Conservation (phyloP, 306 rosid species). For the Albizia julibrissin region DNA sequence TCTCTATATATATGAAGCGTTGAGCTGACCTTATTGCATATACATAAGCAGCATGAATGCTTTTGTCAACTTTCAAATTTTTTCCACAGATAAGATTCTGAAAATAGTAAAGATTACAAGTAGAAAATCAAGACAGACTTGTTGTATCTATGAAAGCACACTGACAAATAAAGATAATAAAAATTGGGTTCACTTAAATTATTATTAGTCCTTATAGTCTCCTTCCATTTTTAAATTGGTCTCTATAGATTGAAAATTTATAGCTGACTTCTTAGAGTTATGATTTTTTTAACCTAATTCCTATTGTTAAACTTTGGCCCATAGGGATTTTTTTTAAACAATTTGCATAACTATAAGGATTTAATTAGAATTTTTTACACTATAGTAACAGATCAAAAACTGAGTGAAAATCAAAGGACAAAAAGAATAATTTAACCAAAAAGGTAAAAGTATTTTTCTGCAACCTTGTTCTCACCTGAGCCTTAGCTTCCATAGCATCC, state of each 20-base stretch:
- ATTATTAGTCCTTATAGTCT: background rate
- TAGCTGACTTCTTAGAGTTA: background rate
- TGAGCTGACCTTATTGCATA: conserved; percentile 74
- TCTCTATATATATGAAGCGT: conserved; percentile 64
- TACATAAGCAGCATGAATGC: conserved; percentile 70
- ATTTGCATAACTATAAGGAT: background rate
- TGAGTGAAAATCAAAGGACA: background rate
- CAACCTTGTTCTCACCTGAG: conserved; percentile 56
- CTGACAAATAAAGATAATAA: background rate
- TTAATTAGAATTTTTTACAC: background rate
- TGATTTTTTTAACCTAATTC: background rate
- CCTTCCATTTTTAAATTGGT: background rate
- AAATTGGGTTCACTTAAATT: conserved; percentile 5
- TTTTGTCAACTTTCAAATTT: conserved; percentile 71
- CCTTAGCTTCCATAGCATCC: conserved; percentile 57
- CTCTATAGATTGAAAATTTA: background rate
- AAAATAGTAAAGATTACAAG: conserved; percentile 26
- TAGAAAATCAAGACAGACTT: conserved; percentile 1
- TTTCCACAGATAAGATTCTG: conserved; percentile 75
- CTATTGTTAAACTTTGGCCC: background rate
- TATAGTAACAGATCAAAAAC: background rate
- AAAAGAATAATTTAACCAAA: background rate
- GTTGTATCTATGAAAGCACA: background rate
- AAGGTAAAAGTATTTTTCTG: background rate
- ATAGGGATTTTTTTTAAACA: background rate